phyloP scores from a whole-genome alignment of 2,329 filamentous ascomycete species.

The Achaetomium macrosporum region DNA sequence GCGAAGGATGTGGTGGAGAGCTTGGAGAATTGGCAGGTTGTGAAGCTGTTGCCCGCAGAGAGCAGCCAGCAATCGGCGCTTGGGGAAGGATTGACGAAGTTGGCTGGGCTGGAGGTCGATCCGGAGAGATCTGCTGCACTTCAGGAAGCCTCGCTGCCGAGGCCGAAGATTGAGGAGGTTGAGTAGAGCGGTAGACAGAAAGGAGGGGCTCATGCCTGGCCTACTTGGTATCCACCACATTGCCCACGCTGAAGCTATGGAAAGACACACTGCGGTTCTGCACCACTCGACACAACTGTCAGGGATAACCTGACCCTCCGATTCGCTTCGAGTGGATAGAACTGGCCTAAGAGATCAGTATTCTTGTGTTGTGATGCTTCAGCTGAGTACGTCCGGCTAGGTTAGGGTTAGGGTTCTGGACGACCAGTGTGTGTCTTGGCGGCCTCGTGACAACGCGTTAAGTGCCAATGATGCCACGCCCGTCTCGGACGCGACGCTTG shows the following conservation, averaged over 20 bases:
- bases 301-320: too few species aligned
- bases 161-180: constrained; percentile 54
- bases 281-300: too few species aligned
- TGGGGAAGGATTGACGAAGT: constrained; percentile 22
- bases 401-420: too few species aligned
- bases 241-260: too few species aligned
- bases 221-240: too few species aligned
- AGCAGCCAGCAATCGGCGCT: background rate
- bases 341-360: too few species aligned
- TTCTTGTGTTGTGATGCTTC: too few species aligned
- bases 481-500: too few species aligned
- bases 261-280: too few species aligned
- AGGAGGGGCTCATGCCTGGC: too few species aligned
- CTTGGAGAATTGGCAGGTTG: constrained; percentile 55
- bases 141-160: constrained; percentile 8
- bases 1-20: constrained; percentile 62
- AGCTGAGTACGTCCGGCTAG: too few species aligned
- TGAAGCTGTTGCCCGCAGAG: constrained; percentile 27
- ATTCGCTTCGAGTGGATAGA: too few species aligned
- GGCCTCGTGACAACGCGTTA: constrained; percentile 9
- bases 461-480: background rate
- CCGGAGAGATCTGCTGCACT: constrained; percentile 21
- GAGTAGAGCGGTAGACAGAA: constrained; percentile 43
- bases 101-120: constrained; percentile 41
- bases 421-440: background rate